Conservation (phyloP, 495 filamentous ascomycete genomes). For the Penicillium antarcticum region DNA sequence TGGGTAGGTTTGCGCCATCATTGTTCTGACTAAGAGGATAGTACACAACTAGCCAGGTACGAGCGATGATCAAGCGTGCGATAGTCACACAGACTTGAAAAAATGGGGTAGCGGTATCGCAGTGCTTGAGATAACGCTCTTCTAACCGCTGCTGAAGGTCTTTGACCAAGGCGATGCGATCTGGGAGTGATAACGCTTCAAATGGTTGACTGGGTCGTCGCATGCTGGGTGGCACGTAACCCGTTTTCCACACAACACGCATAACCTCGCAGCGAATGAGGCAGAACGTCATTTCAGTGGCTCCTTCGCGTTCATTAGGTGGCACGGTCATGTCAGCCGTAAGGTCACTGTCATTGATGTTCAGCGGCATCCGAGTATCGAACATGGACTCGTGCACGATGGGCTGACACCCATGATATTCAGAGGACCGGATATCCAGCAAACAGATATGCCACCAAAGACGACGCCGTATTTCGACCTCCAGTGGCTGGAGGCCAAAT, state of each 20-base stretch:
- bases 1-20: too few relatives aligned
- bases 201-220: not conserved
- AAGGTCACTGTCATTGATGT: slow-evolving; percentile 74
- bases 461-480: slow-evolving; percentile 65
- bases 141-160: slow-evolving; percentile 56
- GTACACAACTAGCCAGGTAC: slow-evolving; percentile 63
- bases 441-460: slow-evolving; percentile 76
- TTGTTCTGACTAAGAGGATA: too few relatives aligned
- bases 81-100: slow-evolving; percentile 71
- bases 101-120: slow-evolving; percentile 60
- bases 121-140: slow-evolving; percentile 48
- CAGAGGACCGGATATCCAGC: slow-evolving; percentile 69
- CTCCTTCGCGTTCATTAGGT: slow-evolving; percentile 53
- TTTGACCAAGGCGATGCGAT: slow-evolving; percentile 57
- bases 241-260: slow-evolving; percentile 22
- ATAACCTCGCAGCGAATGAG: slow-evolving; percentile 57
- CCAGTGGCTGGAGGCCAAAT: slow-evolving; percentile 58
- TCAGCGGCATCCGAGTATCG: slow-evolving; percentile 65
- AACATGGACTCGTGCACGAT: slow-evolving; percentile 57
- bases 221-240: slow-evolving; percentile 15
- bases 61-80: slow-evolving; percentile 64
- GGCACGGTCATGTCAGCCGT: slow-evolving; percentile 53
- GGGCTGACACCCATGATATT: slow-evolving; percentile 65
- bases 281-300: slow-evolving; percentile 77
- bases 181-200: slow-evolving; percentile 32